Evolutionary conservation across 2,329 filamentous ascomycete genomes (phyloP), one percentile per base, ranked within the genome.

Genomic region (Balansia obtecta): DNA sequence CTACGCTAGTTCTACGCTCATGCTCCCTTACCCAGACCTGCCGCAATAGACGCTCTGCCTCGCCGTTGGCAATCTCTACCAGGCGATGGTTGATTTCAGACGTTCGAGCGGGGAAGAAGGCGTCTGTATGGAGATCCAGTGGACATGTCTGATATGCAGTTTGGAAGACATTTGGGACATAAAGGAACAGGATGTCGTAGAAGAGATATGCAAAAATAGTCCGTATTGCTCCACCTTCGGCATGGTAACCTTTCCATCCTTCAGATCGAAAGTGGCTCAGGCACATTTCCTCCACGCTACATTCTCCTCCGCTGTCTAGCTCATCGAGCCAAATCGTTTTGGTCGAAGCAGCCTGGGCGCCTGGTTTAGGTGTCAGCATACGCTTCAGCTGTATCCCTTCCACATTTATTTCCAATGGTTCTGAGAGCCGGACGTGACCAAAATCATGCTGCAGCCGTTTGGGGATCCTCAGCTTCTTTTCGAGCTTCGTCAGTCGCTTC

Each of bases 151-250:
- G 93, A 63, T 88, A 98, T 1, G 85, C 80, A 6, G 93, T 98
- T 64, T 97, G 91, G 66, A 98, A 98, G 50, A 98, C 91, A 59
- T 97, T 95, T 27, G 93, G 91, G 5, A 97, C 79, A 65, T 95
- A 95, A 27, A 88, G 74, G 68, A 97, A 97, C 7, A 98, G 72
- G 22, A 97, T 79, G 65, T 98, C 91, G 71, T 84, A 93, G 71
- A 97, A 95, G 16, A 98, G 79, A 61, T 93, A 91, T 13, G 83
- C 85, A 66, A 90, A 90, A 27, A 98, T 72, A 0, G 93, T 98
- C n/a, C 89, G 82, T 7, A 97, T 71, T 58, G 97, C 90, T 2
- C 90, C 87, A 34, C 89, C 88, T 71, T 98, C 93, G 16, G 85
- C 81, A 66, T 98, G 93, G 61, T 91, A 96, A 11, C 93, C 93